Evolutionary conservation across 2,329 filamentous ascomycete genomes (phyloP).

Genomic region (Pseudogymnoascus sp.): DNA sequence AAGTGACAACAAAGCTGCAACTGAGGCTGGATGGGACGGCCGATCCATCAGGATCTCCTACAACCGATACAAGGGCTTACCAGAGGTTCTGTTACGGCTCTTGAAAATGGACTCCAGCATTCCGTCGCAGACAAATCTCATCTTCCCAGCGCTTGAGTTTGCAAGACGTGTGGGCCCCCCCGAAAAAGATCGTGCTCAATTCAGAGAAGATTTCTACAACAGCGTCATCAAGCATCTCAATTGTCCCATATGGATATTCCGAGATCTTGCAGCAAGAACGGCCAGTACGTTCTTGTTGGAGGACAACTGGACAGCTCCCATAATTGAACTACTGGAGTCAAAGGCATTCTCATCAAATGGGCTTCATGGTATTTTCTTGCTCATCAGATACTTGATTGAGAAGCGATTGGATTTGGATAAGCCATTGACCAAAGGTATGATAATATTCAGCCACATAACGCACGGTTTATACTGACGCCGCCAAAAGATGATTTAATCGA

Average conservation of each 20-base stretch:
- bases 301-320: conserved; percentile 39
- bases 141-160: conserved; percentile 78
- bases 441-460: not conserved
- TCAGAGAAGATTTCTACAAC: conserved; percentile 45
- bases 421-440: conserved; percentile 35
- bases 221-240: conserved; percentile 55
- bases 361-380: conserved; percentile 50
- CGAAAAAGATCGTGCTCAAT: conserved; percentile 28
- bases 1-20: conserved; percentile 57
- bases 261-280: conserved; percentile 71
- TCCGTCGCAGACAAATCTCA: conserved; percentile 24
- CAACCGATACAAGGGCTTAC: conserved; percentile 57
- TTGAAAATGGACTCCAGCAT: conserved; percentile 34
- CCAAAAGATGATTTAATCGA: conserved; percentile 22
- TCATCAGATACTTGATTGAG: conserved; percentile 48
- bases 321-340: conserved; percentile 24
- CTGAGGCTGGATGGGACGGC: conserved; percentile 56
- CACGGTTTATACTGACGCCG: conserved; percentile 13
- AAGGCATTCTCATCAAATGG: conserved; percentile 38
- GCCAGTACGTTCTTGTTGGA: conserved; percentile 54
- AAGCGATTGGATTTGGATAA: conserved; percentile 40
- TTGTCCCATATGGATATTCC: conserved; percentile 69
- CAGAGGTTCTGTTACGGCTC: conserved; percentile 54
- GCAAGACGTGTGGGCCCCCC: conserved; percentile 64
- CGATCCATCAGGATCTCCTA: conserved; percentile 59